Evolutionary conservation across 179 eudicot genomes (phyloP), one percentile per base, ranked within the genome.

Genomic region (Camellia oleifera): DNA sequence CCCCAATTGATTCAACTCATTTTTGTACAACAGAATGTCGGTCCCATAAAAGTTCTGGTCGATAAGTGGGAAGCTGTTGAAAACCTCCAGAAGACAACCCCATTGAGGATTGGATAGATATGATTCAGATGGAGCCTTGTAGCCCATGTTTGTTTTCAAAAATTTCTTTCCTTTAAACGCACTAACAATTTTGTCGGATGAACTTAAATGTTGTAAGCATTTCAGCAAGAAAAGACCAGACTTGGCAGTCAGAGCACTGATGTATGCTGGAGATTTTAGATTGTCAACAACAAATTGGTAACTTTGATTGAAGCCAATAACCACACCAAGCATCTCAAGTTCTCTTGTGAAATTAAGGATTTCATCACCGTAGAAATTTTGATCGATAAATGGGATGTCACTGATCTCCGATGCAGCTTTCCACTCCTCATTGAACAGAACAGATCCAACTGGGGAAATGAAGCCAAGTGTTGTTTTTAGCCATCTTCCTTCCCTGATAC

Each of bases 11-110:
- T 70, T 77, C 73, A 92, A 67, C 69, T 84, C 88, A 74, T 74
- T 71, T 75, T 74, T 82, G 72, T 85, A 86, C 5, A 44, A 26
- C 17, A 81, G 74, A 61, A 93, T 80, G 5, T 26, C 53, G 4
- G 13, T 64, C 20, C 84, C 89, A 75, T 92, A 93, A 66, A 82
- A 88, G 26, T 46, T 74, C 56, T 65, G 79, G 82, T 92, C 92
- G 72, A 93, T 75, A 15, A 79, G 77, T 1, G 97, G 86, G 67
- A 90, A 89, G 65, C 80, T 78, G 58, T 82, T 81, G 58, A 93
- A 88, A 23, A 90, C 89, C 84, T 78, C 65, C 63, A 93, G 68
- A 48, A 93, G 88, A 71, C 86, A 84, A 5, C 92, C 94, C 97
- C 95, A 92, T 14, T 81, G 74, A 66, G 80, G 82, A 83, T 90